These are phyloP conservation scores for Russula virescens DNA, from an alignment of 768 basidiomycete genomes.

Conservation along the genomic window DNA sequence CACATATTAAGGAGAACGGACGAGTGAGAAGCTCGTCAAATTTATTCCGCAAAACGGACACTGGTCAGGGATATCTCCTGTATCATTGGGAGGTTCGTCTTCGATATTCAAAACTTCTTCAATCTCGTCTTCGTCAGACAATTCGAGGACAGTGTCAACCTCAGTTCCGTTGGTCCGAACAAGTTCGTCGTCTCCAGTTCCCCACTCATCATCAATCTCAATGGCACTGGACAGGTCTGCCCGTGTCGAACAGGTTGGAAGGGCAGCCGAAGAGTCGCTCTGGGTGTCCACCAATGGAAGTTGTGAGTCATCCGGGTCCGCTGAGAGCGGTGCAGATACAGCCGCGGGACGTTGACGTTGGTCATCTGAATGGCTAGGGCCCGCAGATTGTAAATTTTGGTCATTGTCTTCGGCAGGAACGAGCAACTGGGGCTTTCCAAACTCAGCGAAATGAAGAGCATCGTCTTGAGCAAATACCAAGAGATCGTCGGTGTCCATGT, in stretches of 20 bases:
- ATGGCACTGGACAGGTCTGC: not conserved
- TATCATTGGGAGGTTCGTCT: slow-evolving; percentile 5
- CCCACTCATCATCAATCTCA: slow-evolving; percentile 51
- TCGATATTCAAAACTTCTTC: slow-evolving; percentile 30
- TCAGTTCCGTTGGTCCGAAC: slow-evolving; percentile 31
- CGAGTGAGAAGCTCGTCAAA: slow-evolving; percentile 29
- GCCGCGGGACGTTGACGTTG: not conserved
- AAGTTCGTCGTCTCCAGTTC: slow-evolving; percentile 66
- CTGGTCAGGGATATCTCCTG: slow-evolving; percentile 16
- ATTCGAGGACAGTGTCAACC: slow-evolving; percentile 18
- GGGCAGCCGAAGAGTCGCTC: not conserved
- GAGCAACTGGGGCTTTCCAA: slow-evolving; percentile 16
- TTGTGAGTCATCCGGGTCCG: not conserved
- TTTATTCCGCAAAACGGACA: slow-evolving; percentile 33
- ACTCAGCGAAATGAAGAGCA: slow-evolving; percentile 7
- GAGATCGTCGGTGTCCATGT: not conserved
- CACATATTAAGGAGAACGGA: slow-evolving; percentile 24
- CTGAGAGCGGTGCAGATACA: not conserved
- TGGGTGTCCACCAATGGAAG: not conserved
- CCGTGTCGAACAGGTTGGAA: not conserved
- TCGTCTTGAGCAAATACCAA: not conserved
- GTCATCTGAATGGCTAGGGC: not conserved
- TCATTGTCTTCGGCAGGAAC: not conserved
- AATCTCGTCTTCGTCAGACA: slow-evolving; percentile 28
- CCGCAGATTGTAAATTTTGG: not conserved